Evolutionary conservation across 225 moss, liverwort and hornwort species (phyloP), one percentile per base, ranked within the genome.

Genomic region (Asterella californica): DNA sequence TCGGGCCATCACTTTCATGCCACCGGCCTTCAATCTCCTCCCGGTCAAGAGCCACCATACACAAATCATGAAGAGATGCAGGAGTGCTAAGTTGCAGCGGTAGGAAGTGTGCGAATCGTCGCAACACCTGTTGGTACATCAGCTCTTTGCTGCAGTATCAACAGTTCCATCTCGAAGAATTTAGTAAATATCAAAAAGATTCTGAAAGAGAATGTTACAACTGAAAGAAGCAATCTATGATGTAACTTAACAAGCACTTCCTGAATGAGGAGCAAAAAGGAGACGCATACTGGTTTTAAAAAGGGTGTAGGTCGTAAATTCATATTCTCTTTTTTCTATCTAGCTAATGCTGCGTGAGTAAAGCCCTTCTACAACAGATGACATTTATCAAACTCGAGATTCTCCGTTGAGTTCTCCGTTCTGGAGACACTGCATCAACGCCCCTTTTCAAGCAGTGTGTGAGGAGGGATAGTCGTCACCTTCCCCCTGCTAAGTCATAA

Each of bases 31-130:
- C 83, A 47, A 90, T 84, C 85, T 95, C 95, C 88, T 97, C 91
- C 74, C 85, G 90, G 82, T 91, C 90, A 72, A 97, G 85, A 36
- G 96, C 96, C 70, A 91, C 70, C 78, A 90, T 67, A 42, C 94
- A 82, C 33, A 97, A 83, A 81, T 93, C 91, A 76, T 81, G 60
- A 25, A 97, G 82, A 79, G 91, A 82, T 66, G 93, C 94, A 69
- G 93, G 91, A 73, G 82, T 83, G 86, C 94, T 93, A 77, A 94
- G 87, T 68, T 90, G 89, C 79, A 92, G 80, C 32, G 84, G 84
- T 70, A 89, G 93, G 69, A 97, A 97, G 86, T 97, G 97, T 45
- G 94, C 94, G 86, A 97, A 97, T 48, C 94, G 86, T 36, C 94
- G 87, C 80, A 97, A 86, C 74, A 86, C 90, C 91, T 97, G 97